phyloP scores from a whole-genome alignment of 2,329 filamentous ascomycete genomes.

The Fusarium heterosporum region DNA sequence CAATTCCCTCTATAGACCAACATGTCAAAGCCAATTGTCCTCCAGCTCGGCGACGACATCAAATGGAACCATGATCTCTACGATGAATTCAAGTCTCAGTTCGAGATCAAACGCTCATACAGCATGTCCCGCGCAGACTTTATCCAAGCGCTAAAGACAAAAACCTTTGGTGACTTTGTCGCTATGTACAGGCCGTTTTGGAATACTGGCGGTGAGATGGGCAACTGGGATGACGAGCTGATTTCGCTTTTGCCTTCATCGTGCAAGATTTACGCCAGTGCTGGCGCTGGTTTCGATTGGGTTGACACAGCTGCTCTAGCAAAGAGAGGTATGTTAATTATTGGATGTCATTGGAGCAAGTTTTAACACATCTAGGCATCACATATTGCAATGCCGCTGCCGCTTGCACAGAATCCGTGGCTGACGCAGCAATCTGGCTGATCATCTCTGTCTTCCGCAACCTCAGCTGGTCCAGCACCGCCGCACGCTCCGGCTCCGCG shows the following conservation, averaged over 20 bases:
- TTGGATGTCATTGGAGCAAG: fast-evolving
- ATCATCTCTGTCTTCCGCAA: conserved; percentile 47
- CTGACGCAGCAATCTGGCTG: conserved; percentile 46
- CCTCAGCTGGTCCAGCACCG: conserved; percentile 44
- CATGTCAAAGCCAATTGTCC: conserved; percentile 46
- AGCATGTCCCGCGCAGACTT: conserved; percentile 46
- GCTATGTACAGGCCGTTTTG: conserved; percentile 47
- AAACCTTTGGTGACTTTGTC: conserved; percentile 42
- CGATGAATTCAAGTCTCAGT: conserved; percentile 38
- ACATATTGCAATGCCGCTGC: conserved; percentile 46
- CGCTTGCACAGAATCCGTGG: conserved; percentile 46
- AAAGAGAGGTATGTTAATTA: conserved; percentile 29
- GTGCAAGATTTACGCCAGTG: conserved; percentile 46
- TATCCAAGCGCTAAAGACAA: conserved; percentile 42
- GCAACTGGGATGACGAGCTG: conserved; percentile 47
- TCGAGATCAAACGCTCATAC: conserved; percentile 44
- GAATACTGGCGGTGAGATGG: conserved; percentile 47
- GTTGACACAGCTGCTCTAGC: conserved; percentile 43
- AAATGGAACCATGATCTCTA: conserved; percentile 47
- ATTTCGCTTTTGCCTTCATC: conserved; percentile 37
- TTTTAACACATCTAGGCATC: conserved; percentile 31
- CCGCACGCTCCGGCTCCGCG: conserved; percentile 42
- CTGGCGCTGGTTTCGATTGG: conserved; percentile 47
- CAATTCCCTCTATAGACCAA: not conserved
- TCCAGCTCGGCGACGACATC: conserved; percentile 47